Evolutionary conservation across 345 rosid genomes (phyloP).

Genomic region (Cardamine occulta): DNA sequence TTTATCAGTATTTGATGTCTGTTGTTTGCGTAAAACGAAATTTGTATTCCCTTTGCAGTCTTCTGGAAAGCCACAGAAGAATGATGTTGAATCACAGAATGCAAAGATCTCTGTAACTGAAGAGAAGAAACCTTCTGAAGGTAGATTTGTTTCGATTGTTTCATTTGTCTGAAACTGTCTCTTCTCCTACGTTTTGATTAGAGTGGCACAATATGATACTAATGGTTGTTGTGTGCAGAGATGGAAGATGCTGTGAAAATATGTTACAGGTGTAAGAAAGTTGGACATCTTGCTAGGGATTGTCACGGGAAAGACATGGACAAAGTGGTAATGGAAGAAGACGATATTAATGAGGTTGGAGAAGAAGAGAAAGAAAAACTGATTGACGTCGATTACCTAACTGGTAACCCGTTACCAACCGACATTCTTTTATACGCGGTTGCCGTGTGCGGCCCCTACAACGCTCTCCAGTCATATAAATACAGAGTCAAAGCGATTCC

Average conservation of each 20-base stretch:
- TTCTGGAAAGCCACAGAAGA: slow-evolving; percentile 72
- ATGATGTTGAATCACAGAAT: slow-evolving; percentile 51
- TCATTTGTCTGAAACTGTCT: background rate
- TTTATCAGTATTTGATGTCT: background rate
- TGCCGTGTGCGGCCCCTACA: slow-evolving; percentile 95
- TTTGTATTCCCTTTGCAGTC: slow-evolving; percentile 57
- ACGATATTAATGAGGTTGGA: slow-evolving; percentile 83
- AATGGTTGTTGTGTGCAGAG: slow-evolving; percentile 48
- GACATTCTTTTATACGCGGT: slow-evolving; percentile 84
- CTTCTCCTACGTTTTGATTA: background rate
- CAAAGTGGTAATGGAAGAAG: slow-evolving; percentile 89
- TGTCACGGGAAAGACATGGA: slow-evolving; percentile 83
- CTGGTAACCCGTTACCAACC: slow-evolving; percentile 76
- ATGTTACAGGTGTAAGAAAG: slow-evolving; percentile 88
- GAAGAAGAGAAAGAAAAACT: slow-evolving; percentile 90
- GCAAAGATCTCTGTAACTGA: slow-evolving; percentile 40
- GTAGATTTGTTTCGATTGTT: slow-evolving; percentile 34
- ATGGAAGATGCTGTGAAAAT: slow-evolving; percentile 70
- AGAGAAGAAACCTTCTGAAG: slow-evolving; percentile 51
- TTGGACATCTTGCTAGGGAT: slow-evolving; percentile 86
- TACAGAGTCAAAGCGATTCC: slow-evolving; percentile 90
- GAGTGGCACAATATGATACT: background rate
- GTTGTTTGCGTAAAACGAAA: slow-evolving; percentile 3
- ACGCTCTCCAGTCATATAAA: slow-evolving; percentile 83
- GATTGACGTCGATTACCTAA: slow-evolving; percentile 86